Percentiles rank a stretch among this genome's conserved stretches.
Evolutionary conservation across 768 basidiomycete species (phyloP).

Genomic region (Mycena albidolilacea): DNA sequence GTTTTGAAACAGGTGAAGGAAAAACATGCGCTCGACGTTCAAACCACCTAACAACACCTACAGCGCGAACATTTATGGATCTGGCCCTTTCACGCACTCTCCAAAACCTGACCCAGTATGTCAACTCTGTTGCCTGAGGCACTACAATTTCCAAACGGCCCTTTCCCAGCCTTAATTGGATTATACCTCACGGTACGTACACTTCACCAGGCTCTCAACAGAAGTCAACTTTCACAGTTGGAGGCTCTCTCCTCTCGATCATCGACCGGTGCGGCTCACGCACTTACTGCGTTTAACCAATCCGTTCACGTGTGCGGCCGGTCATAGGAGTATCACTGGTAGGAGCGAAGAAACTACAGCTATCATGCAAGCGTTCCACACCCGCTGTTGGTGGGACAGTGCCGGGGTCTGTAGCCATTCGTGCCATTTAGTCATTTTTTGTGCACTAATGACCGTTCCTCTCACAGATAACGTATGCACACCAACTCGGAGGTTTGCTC

Average conservation of each 20-base stretch:
- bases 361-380: slow-evolving; percentile 12
- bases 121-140: neutral
- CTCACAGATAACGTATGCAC: slow-evolving; percentile 25
- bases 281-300: neutral
- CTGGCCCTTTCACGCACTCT: slow-evolving; percentile 27
- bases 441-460: neutral
- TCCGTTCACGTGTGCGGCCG: neutral
- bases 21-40: neutral
- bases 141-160: neutral
- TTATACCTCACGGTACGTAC: slow-evolving; percentile 25
- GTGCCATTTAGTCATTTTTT: neutral
- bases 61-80: slow-evolving; percentile 31
- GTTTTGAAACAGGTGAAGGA: slow-evolving; percentile 27
- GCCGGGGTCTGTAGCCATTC: slow-evolving; percentile 25
- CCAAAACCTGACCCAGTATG: slow-evolving; percentile 24
- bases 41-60: neutral
- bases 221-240: slow-evolving; percentile 9
- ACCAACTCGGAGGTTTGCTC: slow-evolving; percentile 28
- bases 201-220: no score
- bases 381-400: slow-evolving; percentile 32
- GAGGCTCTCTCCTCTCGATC: slow-evolving; percentile 27
- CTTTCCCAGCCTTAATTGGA: slow-evolving; percentile 9
- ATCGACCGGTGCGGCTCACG: slow-evolving; percentile 19
- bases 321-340: neutral
- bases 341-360: neutral